These are phyloP conservation scores for Gyrodon lividus DNA, from an alignment of 768 basidiomycete genomes.

Conservation along the genomic window DNA sequence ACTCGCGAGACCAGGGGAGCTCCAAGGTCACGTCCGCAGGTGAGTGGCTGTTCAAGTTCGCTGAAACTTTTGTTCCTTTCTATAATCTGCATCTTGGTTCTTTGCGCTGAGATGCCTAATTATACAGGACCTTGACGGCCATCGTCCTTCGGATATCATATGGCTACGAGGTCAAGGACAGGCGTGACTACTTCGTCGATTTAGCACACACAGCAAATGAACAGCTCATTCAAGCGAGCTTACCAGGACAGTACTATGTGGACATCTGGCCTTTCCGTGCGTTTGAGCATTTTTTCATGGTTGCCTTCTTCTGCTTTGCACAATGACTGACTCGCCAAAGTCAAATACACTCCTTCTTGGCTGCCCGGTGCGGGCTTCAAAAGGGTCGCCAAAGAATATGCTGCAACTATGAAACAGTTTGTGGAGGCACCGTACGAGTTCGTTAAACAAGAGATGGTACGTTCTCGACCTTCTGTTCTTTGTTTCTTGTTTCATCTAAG, in stretches of 20 bases:
- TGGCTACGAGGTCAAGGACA: conserved; percentile 31
- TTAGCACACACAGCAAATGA: conserved; percentile 22
- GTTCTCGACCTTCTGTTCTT: not conserved
- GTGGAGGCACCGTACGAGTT: conserved; percentile 43
- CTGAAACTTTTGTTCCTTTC: too few species aligned
- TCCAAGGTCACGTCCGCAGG: not conserved
- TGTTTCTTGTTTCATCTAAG: conserved; percentile 6
- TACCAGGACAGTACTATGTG: conserved; percentile 2
- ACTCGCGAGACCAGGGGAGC: not conserved
- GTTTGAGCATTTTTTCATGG: not conserved
- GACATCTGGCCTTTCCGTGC: conserved; percentile 12
- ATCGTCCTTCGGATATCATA: conserved; percentile 33
- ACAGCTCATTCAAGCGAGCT: conserved; percentile 5
- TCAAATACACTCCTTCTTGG: conserved; percentile 27
- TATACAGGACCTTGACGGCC: conserved; percentile 33
- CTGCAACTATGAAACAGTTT: conserved; percentile 36
- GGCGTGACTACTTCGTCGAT: conserved; percentile 32
- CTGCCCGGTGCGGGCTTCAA: conserved; percentile 34
- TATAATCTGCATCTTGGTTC: too few species aligned
- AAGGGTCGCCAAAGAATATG: conserved; percentile 23
- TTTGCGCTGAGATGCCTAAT: not conserved
- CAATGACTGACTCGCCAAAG: conserved; percentile 1
- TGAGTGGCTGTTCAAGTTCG: not conserved
- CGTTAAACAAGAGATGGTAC: conserved; percentile 45
- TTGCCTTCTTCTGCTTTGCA: not conserved